Evolutionary conservation across 2,329 filamentous ascomycete genomes (phyloP).

Genomic region (Paraphoma chrysanthemicola): DNA sequence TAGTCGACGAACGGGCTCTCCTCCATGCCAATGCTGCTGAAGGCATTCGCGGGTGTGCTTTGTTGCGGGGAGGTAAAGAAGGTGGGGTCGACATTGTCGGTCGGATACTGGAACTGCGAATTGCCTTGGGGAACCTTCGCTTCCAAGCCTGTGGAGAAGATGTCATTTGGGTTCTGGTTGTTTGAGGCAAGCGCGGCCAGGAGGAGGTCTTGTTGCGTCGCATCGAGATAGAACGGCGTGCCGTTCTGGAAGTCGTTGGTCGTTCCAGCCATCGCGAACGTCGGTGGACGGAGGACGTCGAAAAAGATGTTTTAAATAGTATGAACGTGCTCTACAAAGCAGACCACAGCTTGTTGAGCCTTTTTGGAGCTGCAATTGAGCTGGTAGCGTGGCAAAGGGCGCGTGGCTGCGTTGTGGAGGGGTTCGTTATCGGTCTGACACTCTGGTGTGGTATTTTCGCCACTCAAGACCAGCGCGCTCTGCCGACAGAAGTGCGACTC

Average conservation of each 20-base stretch:
- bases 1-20: slow-evolving; percentile 87
- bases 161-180: slow-evolving; percentile 44
- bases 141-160: slow-evolving; percentile 32
- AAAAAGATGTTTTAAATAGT: not conserved
- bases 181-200: slow-evolving; percentile 57
- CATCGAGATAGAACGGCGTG: slow-evolving; percentile 53
- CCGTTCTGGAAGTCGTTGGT: slow-evolving; percentile 50
- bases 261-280: slow-evolving; percentile 45
- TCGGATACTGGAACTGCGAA: slow-evolving; percentile 39
- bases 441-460: slow-evolving; percentile 9
- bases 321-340: not conserved
- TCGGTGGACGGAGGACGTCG: slow-evolving; percentile 24
- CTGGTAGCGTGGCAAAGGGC: not conserved
- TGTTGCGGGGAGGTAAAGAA: slow-evolving; percentile 50
- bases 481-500: not conserved
- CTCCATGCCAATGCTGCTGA: slow-evolving; percentile 61
- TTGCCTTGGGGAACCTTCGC: slow-evolving; percentile 24
- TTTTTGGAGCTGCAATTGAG: not conserved
- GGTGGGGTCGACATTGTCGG: slow-evolving; percentile 41
- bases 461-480: slow-evolving; percentile 9
- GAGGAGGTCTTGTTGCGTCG: slow-evolving; percentile 56
- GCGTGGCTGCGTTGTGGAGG: slow-evolving; percentile 2
- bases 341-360: not conserved
- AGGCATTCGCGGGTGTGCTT: slow-evolving; percentile 48
- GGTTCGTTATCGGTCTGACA: slow-evolving; percentile 10